These are phyloP conservation scores for Phlyctochytrium planicorne DNA, from an alignment of 192 early-diverging fungal species.

Conservation along the genomic window DNA sequence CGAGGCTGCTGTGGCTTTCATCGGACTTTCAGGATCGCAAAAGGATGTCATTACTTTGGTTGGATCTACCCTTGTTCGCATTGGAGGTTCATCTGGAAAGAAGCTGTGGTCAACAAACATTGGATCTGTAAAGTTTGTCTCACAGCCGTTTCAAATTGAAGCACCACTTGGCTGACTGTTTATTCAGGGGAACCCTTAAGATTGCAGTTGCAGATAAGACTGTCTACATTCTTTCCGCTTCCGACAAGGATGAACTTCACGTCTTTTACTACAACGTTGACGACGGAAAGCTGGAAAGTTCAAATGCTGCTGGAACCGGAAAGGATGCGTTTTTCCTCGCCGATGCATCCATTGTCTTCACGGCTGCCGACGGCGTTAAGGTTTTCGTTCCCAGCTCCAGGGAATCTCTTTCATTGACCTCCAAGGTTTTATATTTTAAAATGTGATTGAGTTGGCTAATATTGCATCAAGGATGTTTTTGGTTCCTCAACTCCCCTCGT, in stretches of 20 bases:
- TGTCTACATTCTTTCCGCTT: too few relatives aligned
- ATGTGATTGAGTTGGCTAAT: neutral
- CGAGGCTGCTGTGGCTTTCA: neutral
- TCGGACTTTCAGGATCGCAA: neutral
- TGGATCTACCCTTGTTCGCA: neutral
- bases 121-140: neutral
- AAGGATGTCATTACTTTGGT: neutral
- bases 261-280: neutral
- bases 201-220: too few relatives aligned
- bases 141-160: too few relatives aligned
- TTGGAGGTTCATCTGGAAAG: neutral
- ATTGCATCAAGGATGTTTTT: neutral
- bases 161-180: too few relatives aligned
- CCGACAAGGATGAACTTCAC: too few relatives aligned
- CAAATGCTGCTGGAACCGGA: too few relatives aligned
- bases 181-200: too few relatives aligned
- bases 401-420: neutral
- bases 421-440: neutral
- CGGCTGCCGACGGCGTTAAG: constrained; percentile 1
- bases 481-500: neutral
- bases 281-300: neutral
- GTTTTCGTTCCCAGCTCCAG: too few relatives aligned
- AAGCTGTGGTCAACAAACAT: neutral
- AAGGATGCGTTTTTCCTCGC: constrained; percentile 1
- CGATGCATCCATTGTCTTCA: neutral